Percentiles rank a stretch among this genome's conserved stretches.
These are phyloP conservation scores for Sideroxylon spinosum DNA, from an alignment of 179 eudicot species.

Conservation along the genomic window DNA sequence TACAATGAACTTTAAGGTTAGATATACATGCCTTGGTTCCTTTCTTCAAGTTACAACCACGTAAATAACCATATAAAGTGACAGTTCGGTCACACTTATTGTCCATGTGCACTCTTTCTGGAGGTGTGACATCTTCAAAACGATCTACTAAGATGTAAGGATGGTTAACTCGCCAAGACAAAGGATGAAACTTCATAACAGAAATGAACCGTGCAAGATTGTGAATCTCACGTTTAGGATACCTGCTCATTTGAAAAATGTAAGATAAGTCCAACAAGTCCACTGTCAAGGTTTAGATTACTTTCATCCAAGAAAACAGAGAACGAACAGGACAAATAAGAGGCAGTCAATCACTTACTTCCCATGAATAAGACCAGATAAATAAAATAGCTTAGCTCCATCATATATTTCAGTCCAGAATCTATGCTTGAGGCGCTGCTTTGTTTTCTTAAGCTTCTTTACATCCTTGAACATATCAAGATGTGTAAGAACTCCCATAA, in stretches of 20 bases:
- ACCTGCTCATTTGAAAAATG: constrained; percentile 46
- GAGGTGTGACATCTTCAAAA: constrained; percentile 92
- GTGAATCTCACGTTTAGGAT: constrained; percentile 70
- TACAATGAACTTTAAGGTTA: neutral
- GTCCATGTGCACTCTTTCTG: constrained; percentile 55
- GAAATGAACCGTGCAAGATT: constrained; percentile 94
- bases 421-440: constrained; percentile 90
- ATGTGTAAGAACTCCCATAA: constrained; percentile 97
- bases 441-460: constrained; percentile 82
- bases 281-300: neutral
- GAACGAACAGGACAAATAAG: neutral
- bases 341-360: constrained; percentile 53
- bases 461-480: constrained; percentile 89
- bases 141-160: constrained; percentile 90
- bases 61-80: constrained; percentile 81
- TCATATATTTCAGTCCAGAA: constrained; percentile 88
- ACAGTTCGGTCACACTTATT: constrained; percentile 85
- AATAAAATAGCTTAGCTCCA: constrained; percentile 81
- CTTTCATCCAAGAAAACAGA: neutral
- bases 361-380: constrained; percentile 88
- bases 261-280: neutral
- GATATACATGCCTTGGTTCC: constrained; percentile 60
- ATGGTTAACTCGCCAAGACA: constrained; percentile 78
- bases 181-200: constrained; percentile 79
- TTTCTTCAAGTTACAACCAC: constrained; percentile 91